Conservation (phyloP, 2,329 filamentous ascomycete genomes). For the Scedosporium dehoogii region DNA sequence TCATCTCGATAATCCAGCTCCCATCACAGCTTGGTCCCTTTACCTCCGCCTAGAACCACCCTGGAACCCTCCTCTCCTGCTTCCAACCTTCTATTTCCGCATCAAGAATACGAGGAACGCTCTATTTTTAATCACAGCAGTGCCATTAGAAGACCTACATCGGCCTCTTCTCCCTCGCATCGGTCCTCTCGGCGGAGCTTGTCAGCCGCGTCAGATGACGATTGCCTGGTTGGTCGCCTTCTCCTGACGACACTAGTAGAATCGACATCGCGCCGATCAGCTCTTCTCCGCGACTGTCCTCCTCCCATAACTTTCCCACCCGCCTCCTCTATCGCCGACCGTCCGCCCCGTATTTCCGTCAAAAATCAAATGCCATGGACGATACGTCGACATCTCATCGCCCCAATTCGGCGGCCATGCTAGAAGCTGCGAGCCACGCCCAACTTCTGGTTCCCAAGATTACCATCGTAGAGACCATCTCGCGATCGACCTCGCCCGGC, state of each 20-base stretch:
- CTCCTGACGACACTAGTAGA: background rate
- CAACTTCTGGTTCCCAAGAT: conserved; percentile 25
- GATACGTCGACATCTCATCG: conserved; percentile 26
- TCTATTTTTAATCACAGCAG: background rate
- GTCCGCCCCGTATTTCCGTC: background rate
- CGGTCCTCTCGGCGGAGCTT: background rate
- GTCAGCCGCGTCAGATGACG: background rate
- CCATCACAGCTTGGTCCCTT: background rate
- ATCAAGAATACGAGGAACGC: background rate
- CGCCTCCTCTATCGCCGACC: background rate
- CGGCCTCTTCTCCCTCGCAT: background rate
- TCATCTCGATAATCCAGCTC: background rate
- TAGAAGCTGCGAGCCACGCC: conserved; percentile 21
- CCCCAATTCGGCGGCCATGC: conserved; percentile 18
- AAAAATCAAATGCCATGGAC: conserved; percentile 20
- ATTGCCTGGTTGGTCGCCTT: background rate
- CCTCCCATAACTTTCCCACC: background rate
- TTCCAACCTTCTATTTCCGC: background rate
- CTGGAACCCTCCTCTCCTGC: background rate
- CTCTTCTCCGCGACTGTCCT: background rate
- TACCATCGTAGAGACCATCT: conserved; percentile 56
- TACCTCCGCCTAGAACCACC: background rate
- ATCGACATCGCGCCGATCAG: background rate
- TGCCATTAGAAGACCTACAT: background rate
- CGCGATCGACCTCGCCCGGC: conserved; percentile 78